These are phyloP conservation scores for Saposhnikovia divaricata DNA, from an alignment of 129 eudicot genomes.

Conservation along the genomic window DNA sequence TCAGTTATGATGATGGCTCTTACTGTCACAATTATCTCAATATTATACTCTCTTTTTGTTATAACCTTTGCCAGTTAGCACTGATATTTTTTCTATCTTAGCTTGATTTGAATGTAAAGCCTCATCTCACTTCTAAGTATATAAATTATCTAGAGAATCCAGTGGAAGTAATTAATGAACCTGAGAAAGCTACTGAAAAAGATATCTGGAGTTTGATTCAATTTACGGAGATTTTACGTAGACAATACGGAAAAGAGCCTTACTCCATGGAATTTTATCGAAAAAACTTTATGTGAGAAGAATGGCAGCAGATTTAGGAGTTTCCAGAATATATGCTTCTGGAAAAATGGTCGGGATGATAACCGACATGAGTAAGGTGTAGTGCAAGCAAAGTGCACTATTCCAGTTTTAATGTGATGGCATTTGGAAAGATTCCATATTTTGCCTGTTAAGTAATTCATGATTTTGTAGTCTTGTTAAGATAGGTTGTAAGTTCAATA, in stretches of 20 bases:
- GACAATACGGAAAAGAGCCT: constrained; percentile 91
- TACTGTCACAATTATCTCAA: neutral
- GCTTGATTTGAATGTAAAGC: constrained; percentile 79
- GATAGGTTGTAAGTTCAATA: too few species aligned
- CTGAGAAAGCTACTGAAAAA: constrained; percentile 78
- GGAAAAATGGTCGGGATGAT: constrained; percentile 78
- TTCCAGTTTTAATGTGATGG: too few species aligned
- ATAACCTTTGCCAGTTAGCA: neutral
- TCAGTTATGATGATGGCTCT: neutral
- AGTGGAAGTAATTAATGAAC: constrained; percentile 62
- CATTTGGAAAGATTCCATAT: too few species aligned
- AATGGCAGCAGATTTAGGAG: constrained; percentile 96
- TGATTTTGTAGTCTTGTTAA: too few species aligned
- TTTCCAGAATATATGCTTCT: constrained; percentile 63
- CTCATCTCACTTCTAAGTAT: constrained; percentile 90
- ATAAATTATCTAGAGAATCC: constrained; percentile 90
- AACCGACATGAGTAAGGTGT: constrained; percentile 71
- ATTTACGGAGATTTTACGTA: constrained; percentile 69
- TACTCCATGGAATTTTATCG: constrained; percentile 81
- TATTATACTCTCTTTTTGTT: neutral
- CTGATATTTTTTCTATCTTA: constrained; percentile 22
- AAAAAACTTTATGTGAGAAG: constrained; percentile 85
- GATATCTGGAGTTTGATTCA: constrained; percentile 67
- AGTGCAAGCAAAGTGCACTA: too few species aligned
- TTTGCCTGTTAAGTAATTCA: too few species aligned